Base-by-base conservation (phyloP, 257 asterid species). In the Solanum virginianum region DNA sequence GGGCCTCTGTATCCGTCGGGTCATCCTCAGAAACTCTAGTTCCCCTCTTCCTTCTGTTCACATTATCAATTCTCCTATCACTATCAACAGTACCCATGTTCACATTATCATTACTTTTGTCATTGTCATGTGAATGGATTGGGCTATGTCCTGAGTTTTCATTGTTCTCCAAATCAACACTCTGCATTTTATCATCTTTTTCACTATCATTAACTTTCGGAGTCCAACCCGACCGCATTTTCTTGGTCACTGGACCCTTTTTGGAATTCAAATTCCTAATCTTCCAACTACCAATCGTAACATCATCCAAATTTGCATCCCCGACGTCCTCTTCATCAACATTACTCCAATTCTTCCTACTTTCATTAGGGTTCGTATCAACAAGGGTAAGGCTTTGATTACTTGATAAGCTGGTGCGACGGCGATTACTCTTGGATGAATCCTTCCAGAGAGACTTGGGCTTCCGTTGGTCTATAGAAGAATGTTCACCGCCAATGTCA, bases 21-120 rank as follows among this genome's bases (percentile, higher is more conserved):
- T 69, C 86, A 53, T 75, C 86, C 71, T 86, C 86, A 9, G 85
- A 74, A 82, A 72, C 86, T 80, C 53, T 54, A 86, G 66, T 29
- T 59, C 13, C 80, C 41, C 53, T 86, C 81, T 75, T 75, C 81
- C 84, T 77, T 36, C 57, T 15, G 63, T 65, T 20, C 43, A 82
- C 41, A 82, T 63, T 82, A 17, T 41, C 80, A 47, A 63, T 82
- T 26, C 71, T 70, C 69, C 84, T 86, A 56, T 36, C 72, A 47
- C 15, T 59, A 56, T 41, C 85, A 51, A 16, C 12, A 65, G 32
- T 60, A 10, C 7, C 54, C 49, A 10, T 47, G 12, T 63, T 79
- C 26, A 45, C 80, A 51, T 24, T 47, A 7, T 43, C 54, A 54
- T 41, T 24, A 51, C 13, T 24, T 24, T 85, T 63, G 20, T 54